These are phyloP conservation scores for Rhizopus stolonifer DNA, from an alignment of 371 early-diverging fungal genomes.

Conservation along the genomic window DNA sequence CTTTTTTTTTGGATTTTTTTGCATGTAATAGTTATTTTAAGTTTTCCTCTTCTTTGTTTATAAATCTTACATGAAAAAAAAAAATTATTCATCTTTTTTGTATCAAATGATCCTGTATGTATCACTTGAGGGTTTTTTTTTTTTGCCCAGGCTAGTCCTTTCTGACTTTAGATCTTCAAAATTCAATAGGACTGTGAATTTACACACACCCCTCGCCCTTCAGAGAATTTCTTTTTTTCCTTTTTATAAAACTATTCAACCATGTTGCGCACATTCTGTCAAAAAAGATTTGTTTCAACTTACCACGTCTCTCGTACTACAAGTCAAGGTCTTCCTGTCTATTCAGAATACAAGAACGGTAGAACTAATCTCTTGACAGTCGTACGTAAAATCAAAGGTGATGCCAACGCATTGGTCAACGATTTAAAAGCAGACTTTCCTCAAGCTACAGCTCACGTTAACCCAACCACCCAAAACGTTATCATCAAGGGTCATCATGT, in stretches of 20 bases:
- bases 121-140: too few species aligned
- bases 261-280: neutral
- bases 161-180: too few species aligned
- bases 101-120: too few species aligned
- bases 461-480: constrained; percentile 46
- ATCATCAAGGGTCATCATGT: constrained; percentile 57
- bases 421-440: constrained; percentile 44
- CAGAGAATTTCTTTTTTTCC: neutral
- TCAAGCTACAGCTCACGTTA: constrained; percentile 31
- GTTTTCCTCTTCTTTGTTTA: too few species aligned
- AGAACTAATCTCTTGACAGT: constrained; percentile 65
- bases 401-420: constrained; percentile 50
- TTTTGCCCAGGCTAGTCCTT: too few species aligned
- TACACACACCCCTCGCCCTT: too few species aligned
- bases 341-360: constrained; percentile 72
- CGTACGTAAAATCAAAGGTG: constrained; percentile 75
- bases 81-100: too few species aligned
- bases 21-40: too few species aligned
- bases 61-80: too few species aligned
- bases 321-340: constrained; percentile 68
- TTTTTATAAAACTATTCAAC: neutral
- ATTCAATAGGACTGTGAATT: too few species aligned
- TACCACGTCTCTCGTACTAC: constrained; percentile 63
- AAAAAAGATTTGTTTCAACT: constrained; percentile 28
- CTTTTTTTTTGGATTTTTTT: too few species aligned